A percentile compares a stretch with the other conserved stretches of the same genome.
phyloP scores from a whole-genome alignment of 345 rosid species.

The Lepidium didymum region DNA sequence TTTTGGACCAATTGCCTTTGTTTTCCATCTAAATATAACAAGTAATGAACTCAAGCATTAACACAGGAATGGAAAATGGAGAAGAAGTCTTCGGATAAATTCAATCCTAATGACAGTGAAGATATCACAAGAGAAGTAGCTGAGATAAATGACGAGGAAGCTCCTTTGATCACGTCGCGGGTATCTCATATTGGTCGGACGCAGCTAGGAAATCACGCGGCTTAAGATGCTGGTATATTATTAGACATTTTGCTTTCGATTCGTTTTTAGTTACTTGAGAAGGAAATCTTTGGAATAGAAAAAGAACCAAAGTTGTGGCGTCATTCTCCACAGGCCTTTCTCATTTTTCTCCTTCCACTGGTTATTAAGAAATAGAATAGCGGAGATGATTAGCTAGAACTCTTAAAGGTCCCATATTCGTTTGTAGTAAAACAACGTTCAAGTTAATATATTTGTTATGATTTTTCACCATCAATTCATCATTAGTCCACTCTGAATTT shows the following conservation, averaged over 20 bases:
- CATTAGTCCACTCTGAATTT: not conserved
- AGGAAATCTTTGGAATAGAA: not conserved
- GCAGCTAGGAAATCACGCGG: slow-evolving; percentile 39
- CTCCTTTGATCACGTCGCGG: slow-evolving; percentile 67
- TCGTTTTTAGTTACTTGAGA: not conserved
- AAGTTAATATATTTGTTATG: not conserved
- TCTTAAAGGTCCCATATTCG: not conserved
- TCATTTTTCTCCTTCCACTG: not conserved
- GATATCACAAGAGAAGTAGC: slow-evolving; percentile 38
- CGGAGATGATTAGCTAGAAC: slow-evolving; percentile 1
- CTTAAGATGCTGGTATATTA: slow-evolving; percentile 4
- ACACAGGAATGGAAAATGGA: slow-evolving; percentile 85
- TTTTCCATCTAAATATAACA: not conserved
- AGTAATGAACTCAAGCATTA: slow-evolving; percentile 2
- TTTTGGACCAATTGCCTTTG: not conserved
- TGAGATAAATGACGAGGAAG: slow-evolving; percentile 64
- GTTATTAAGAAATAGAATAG: slow-evolving; percentile 10
- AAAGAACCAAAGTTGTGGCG: not conserved
- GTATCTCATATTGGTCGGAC: slow-evolving; percentile 76
- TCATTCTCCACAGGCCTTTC: not conserved
- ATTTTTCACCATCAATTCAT: not conserved
- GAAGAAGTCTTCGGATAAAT: slow-evolving; percentile 88
- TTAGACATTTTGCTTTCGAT: not conserved
- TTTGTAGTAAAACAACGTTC: slow-evolving; percentile 5
- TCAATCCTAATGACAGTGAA: slow-evolving; percentile 35